Base-by-base conservation (phyloP, 169 alveolate genomes). In the Besnoitia besnoiti region DNA sequence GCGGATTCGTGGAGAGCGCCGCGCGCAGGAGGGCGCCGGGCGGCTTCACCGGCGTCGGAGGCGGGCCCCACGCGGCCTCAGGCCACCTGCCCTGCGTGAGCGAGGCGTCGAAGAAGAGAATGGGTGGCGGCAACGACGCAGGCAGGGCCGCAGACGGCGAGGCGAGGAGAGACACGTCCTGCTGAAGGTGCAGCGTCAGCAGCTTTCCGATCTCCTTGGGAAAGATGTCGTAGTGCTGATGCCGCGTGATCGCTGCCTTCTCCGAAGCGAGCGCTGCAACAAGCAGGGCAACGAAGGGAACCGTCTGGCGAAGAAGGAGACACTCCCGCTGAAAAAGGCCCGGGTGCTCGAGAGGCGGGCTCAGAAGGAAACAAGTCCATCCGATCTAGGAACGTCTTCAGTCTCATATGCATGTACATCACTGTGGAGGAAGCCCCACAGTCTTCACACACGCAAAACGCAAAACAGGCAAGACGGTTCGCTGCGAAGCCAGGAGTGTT, bases 61-160 rank as follows among this genome's bases (percentile, higher is more conserved):
- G n/a, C n/a, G 55, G 77, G 79, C 90, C 90, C 90, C 90, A 85
- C 51, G 19, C 27, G 12, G 24, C 61, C 46, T 49, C 42, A 21
- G 8, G 61, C 90, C 90, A 85, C 21, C 90, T 19, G 37, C 90
- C 90, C n/a, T 85, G 90, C 40, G 90, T 85, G 42, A 85, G 80
- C 37, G 76, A 33, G 10, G 79, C 90, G 14, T 47, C 49, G 79
- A 85, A 85, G 51, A 46, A 33, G 30, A 21, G 37, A 4, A 50
- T n/a, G 40, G 87, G 55, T 16, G 87, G 59, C 12, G 80, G 12
- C 10, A 42, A 8, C 0, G 59, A 14, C 4, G 87, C 35, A 2
- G 87, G 59, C 7, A 55, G 40, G 3, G 87, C 1, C 33, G 59
- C 2, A 77, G 87, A 37, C 35, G 85, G 10, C 8, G 85, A 27